phyloP scores from a whole-genome alignment of 2,329 filamentous ascomycete species.

The Fusarium aywerte region DNA sequence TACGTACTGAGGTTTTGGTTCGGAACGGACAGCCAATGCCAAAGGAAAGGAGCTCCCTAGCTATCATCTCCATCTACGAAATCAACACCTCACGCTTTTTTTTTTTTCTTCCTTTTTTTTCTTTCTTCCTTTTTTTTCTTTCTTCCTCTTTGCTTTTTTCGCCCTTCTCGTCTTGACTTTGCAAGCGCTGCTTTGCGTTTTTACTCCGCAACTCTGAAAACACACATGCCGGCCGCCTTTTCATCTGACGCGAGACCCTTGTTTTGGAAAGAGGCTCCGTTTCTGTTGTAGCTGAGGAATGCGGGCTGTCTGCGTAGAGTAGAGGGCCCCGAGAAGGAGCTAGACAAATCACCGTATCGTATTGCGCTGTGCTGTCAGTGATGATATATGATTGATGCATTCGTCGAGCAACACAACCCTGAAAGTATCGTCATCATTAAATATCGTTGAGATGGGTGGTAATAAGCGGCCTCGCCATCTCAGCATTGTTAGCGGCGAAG shows the following conservation, averaged over 20 bases:
- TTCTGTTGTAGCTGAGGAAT: slow-evolving; percentile 30
- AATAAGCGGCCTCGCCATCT: slow-evolving; percentile 9
- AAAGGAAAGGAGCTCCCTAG: not conserved
- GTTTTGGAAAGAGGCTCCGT: slow-evolving; percentile 22
- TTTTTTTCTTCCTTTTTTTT: slow-evolving; percentile 1
- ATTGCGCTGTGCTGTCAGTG: slow-evolving; percentile 1
- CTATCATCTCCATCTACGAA: slow-evolving; percentile 11
- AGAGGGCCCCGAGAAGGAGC: not conserved
- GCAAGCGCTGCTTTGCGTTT: slow-evolving; percentile 22
- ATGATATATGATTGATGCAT: slow-evolving; percentile 12
- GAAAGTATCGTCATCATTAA: not conserved
- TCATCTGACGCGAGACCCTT: slow-evolving; percentile 11
- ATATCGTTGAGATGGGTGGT: slow-evolving; percentile 12
- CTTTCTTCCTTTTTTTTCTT: no score
- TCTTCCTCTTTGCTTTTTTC: no score
- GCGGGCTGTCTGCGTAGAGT: slow-evolving; percentile 9
- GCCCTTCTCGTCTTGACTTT: not conserved
- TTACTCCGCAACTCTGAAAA: slow-evolving; percentile 12
- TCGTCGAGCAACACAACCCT: not conserved
- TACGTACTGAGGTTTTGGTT: slow-evolving; percentile 24
- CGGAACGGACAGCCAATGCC: not conserved
- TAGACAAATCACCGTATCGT: not conserved
- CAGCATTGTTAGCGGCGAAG: slow-evolving; percentile 24
- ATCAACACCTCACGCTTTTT: slow-evolving; percentile 28
- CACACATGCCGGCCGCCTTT: slow-evolving; percentile 5